Percentiles rank a stretch among this genome's conserved stretches.
phyloP scores from a whole-genome alignment of 371 early-diverging fungal species.

The Mucor sp. region DNA sequence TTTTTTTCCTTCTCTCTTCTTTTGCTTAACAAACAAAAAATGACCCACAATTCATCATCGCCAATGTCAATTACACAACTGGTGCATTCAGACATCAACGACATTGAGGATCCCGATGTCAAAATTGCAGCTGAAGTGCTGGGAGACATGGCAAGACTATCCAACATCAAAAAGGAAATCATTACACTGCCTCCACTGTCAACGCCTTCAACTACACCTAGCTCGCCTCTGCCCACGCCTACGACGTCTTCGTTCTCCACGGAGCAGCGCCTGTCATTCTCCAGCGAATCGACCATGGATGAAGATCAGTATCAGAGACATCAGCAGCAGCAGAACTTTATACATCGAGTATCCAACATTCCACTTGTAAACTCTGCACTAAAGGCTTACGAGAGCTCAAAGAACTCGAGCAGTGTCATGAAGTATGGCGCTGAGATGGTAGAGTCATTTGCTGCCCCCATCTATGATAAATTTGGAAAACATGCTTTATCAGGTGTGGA shows the following conservation, averaged over 20 bases:
- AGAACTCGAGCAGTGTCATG: slow-evolving; percentile 65
- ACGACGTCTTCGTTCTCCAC: slow-evolving; percentile 24
- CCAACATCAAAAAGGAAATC: slow-evolving; percentile 19
- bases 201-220: slow-evolving; percentile 35
- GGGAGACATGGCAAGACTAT: slow-evolving; percentile 56
- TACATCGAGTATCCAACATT: slow-evolving; percentile 76
- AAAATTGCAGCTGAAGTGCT: slow-evolving; percentile 69
- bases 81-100: slow-evolving; percentile 16
- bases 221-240: slow-evolving; percentile 38
- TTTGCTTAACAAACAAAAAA: slow-evolving; percentile 15
- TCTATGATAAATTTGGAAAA: slow-evolving; percentile 41
- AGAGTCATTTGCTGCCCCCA: slow-evolving; percentile 39
- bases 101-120: slow-evolving; percentile 54
- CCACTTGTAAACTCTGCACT: slow-evolving; percentile 79
- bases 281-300: slow-evolving; percentile 28
- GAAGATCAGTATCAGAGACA: slow-evolving; percentile 24
- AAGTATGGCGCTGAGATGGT: slow-evolving; percentile 70
- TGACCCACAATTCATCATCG: slow-evolving; percentile 20
- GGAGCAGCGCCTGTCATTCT: slow-evolving; percentile 19
- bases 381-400: slow-evolving; percentile 76
- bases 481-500: slow-evolving; percentile 31
- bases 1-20: slow-evolving; percentile 15
- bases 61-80: slow-evolving; percentile 46
- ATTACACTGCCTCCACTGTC: slow-evolving; percentile 37
- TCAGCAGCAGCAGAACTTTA: slow-evolving; percentile 50